A percentile compares a stretch with the other conserved stretches of the same genome.
Conservation (phyloP, 371 early-diverging fungal species). For the Rhizomucor pusillus region DNA sequence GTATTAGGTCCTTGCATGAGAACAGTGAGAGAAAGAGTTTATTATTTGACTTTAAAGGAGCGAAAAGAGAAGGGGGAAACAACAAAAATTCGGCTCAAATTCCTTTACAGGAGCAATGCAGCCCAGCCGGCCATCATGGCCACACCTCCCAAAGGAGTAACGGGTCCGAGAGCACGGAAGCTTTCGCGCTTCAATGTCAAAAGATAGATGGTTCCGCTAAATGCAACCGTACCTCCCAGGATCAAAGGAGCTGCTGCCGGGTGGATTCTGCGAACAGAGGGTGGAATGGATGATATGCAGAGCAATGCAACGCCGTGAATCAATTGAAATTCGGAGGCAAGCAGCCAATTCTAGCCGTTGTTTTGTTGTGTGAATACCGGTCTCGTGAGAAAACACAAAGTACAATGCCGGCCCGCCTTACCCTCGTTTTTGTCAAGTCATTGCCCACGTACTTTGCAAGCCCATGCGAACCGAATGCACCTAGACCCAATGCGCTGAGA, state of each 20-base stretch:
- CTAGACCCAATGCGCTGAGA: conserved; percentile 64
- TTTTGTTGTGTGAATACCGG: background rate
- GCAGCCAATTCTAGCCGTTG: conserved; percentile 54
- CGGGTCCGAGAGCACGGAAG: conserved; percentile 58
- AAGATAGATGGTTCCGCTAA: conserved; percentile 67
- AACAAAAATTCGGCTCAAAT: background rate
- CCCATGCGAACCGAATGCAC: conserved; percentile 80
- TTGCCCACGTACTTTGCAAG: conserved; percentile 63
- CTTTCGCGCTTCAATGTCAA: conserved; percentile 45
- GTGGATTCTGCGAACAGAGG: conserved; percentile 36
- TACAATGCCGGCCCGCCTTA: conserved; percentile 5
- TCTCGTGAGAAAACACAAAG: background rate
- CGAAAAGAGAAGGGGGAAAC: background rate
- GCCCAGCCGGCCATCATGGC: conserved; percentile 75
- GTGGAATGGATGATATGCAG: conserved; percentile 48
- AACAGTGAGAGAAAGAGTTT: background rate
- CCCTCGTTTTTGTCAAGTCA: conserved; percentile 53
- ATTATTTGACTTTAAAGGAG: background rate
- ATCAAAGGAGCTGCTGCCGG: conserved; percentile 49
- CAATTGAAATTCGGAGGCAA: conserved; percentile 69
- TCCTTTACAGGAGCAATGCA: conserved; percentile 47
- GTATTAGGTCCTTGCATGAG: too few relatives aligned
- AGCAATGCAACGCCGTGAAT: conserved; percentile 66
- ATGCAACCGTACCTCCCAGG: conserved; percentile 60
- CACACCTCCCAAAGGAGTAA: conserved; percentile 78